Base-by-base conservation (phyloP, 306 rosid species). In the Gleditsia sinensis region DNA sequence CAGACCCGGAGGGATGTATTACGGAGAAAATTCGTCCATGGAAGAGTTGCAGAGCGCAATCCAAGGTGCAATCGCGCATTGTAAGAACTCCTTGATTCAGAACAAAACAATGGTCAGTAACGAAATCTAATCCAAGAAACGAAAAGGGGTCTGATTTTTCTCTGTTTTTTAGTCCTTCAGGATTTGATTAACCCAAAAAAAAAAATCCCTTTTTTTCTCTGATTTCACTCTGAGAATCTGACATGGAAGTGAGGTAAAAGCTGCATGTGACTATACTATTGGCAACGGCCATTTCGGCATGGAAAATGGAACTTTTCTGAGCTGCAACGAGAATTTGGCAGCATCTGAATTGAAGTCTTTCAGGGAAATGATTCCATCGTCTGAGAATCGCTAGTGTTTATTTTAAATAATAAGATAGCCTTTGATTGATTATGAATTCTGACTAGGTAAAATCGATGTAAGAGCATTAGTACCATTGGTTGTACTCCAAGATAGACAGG, bases 11-110 rank as follows among this genome's bases (percentile, higher is more conserved):
- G 40, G 69, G 37, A 48, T 48, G 17, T 62, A 32, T 23, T 28
- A 51, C 27, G 61, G 65, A 14, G 87, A 85, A 57, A 42, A 67
- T 45, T 86, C 93, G 14, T 84, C 93, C 0, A 83, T 78, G 93
- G 96, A 88, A 61, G 93, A 90, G 75, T 78, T 90, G 53, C 93
- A 90, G 84, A 88, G 78, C 39, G 96, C 96, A 7, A 88, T 90
- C 56, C 96, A 88, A 83, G 89, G 93, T 20, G 96, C 96, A 23
- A 90, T 88, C 20, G 87, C 93, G 25, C 93, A 90, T 78, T 90
- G 96, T 88, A 90, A 91, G 85, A 88, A 88, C 80, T 88, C 92
- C 0, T 32, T 83, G 81, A 43, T 69, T 61, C 88, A 85, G 75
- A 72, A 63, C 84, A 75, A 78, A 60, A 28, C 72, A 20, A 69